phyloP scores from a whole-genome alignment of 2,329 filamentous ascomycete genomes.

The Malbranchea zuffiana region DNA sequence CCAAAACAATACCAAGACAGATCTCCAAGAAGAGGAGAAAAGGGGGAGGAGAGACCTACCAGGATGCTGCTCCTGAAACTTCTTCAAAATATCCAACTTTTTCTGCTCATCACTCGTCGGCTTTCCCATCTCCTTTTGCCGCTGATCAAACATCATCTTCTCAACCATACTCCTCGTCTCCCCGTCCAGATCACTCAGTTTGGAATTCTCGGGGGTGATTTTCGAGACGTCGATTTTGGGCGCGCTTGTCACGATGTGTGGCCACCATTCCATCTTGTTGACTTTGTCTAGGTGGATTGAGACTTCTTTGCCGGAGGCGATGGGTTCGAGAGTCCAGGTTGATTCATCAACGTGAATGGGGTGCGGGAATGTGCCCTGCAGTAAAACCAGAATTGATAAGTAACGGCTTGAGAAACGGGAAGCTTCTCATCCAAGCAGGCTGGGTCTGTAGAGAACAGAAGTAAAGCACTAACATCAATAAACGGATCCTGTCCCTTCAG shows the following conservation, averaged over 20 bases:
- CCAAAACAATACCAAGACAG: background rate
- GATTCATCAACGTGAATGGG: constrained; percentile 72
- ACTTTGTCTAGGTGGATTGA: constrained; percentile 85
- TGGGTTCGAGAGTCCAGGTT: constrained; percentile 79
- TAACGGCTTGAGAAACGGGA: background rate
- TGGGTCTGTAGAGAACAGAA: background rate
- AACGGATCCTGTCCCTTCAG: constrained; percentile 83
- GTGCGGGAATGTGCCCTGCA: constrained; percentile 73
- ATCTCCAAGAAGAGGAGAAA: constrained; percentile 5
- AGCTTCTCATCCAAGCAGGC: background rate
- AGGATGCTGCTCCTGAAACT: constrained; percentile 75
- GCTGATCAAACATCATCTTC: constrained; percentile 99
- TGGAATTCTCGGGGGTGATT: constrained; percentile 87
- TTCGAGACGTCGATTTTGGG: constrained; percentile 92
- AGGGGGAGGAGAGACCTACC: constrained; percentile 22
- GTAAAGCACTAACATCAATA: constrained; percentile 52
- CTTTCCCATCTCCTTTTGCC: constrained; percentile 85
- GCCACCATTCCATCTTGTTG: constrained; percentile 98
- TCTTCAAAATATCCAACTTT: constrained; percentile 83
- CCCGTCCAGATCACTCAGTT: constrained; percentile 83
- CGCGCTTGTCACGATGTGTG: constrained; percentile 74
- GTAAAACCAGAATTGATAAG: background rate
- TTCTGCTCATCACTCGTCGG: constrained; percentile 90
- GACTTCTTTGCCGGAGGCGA: constrained; percentile 58
- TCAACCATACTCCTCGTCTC: constrained; percentile 95